phyloP scores from a whole-genome alignment of 177 flowering plant species.

The Vitis hybrid region DNA sequence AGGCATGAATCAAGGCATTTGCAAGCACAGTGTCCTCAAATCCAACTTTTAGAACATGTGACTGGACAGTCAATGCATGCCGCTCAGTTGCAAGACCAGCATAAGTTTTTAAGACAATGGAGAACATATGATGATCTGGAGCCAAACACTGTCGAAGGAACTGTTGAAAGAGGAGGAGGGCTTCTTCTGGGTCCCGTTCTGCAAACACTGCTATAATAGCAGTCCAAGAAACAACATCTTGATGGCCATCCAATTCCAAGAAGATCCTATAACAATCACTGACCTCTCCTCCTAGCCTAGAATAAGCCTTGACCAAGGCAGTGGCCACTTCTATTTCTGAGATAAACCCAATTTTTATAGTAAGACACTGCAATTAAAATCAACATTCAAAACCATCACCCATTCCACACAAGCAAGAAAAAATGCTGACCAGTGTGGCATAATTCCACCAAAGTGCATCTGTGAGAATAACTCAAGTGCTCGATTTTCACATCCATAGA shows the following conservation, averaged over 20 bases:
- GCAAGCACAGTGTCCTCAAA: slow-evolving; percentile 44
- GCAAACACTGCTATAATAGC: slow-evolving; percentile 54
- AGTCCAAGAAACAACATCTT: slow-evolving; percentile 76
- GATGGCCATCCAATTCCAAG: slow-evolving; percentile 30
- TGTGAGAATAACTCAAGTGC: slow-evolving; percentile 40
- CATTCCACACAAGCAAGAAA: slow-evolving; percentile 39
- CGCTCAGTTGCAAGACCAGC: slow-evolving; percentile 56
- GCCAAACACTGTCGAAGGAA: slow-evolving; percentile 36
- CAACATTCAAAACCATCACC: slow-evolving; percentile 25
- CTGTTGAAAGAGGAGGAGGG: slow-evolving; percentile 43
- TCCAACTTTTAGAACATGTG: slow-evolving; percentile 44
- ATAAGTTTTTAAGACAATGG: slow-evolving; percentile 68
- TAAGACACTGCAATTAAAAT: slow-evolving; percentile 49
- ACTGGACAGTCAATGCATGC: slow-evolving; percentile 50
- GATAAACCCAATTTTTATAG: slow-evolving; percentile 38
- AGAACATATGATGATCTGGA: slow-evolving; percentile 59
- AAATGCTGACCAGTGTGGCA: slow-evolving; percentile 50
- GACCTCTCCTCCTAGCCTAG: slow-evolving; percentile 43
- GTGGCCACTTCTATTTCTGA: slow-evolving; percentile 51
- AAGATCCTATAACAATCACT: slow-evolving; percentile 50
- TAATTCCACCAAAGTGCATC: slow-evolving; percentile 49
- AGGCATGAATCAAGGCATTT: slow-evolving; percentile 72
- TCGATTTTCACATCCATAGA: slow-evolving; percentile 19
- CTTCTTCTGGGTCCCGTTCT: slow-evolving; percentile 52
- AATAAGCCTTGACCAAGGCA: slow-evolving; percentile 62